Evolutionary conservation across 116 monocot genomes (phyloP).

Genomic region (Papilionanthe hybrid): DNA sequence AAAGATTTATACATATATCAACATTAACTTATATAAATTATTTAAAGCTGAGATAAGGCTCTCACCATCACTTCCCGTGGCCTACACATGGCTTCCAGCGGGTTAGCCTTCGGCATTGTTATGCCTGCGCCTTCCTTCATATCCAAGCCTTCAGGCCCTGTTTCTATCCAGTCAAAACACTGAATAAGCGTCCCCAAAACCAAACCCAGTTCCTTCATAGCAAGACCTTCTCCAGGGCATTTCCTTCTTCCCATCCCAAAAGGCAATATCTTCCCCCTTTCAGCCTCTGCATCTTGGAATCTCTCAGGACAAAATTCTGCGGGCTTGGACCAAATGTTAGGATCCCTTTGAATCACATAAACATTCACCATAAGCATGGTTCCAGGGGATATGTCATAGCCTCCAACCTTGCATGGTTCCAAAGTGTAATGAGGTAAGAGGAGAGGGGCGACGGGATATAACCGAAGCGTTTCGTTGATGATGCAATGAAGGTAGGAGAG

Average conservation of each 20-base stretch:
- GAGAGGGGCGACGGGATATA: slow-evolving; percentile 3
- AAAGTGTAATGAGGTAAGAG: slow-evolving; percentile 13
- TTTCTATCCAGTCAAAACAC: slow-evolving; percentile 38
- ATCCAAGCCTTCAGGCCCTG: slow-evolving; percentile 17
- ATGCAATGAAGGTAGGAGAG: slow-evolving; percentile 19
- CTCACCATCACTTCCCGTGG: neutral
- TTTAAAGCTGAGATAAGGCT: slow-evolving; percentile 2
- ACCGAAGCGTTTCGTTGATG: neutral
- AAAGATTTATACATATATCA: too few species aligned
- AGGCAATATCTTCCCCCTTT: slow-evolving; percentile 5
- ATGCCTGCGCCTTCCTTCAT: slow-evolving; percentile 25
- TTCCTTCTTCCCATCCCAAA: slow-evolving; percentile 23
- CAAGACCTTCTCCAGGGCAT: slow-evolving; percentile 19
- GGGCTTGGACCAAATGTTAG: too few species aligned
- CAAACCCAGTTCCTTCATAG: slow-evolving; percentile 6
- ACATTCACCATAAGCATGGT: too few species aligned
- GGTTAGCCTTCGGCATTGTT: slow-evolving; percentile 23
- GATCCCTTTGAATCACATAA: too few species aligned
- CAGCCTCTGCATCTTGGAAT: slow-evolving; percentile 1
- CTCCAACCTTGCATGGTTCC: slow-evolving; percentile 4
- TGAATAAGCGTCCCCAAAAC: slow-evolving; percentile 19
- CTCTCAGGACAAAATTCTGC: neutral
- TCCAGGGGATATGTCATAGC: neutral
- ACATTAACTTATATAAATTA: neutral
- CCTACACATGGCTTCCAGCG: slow-evolving; percentile 24